Evolutionary conservation across 108 stramenopile genomes (phyloP).

Genomic region (Aurantiochytrium sp.): DNA sequence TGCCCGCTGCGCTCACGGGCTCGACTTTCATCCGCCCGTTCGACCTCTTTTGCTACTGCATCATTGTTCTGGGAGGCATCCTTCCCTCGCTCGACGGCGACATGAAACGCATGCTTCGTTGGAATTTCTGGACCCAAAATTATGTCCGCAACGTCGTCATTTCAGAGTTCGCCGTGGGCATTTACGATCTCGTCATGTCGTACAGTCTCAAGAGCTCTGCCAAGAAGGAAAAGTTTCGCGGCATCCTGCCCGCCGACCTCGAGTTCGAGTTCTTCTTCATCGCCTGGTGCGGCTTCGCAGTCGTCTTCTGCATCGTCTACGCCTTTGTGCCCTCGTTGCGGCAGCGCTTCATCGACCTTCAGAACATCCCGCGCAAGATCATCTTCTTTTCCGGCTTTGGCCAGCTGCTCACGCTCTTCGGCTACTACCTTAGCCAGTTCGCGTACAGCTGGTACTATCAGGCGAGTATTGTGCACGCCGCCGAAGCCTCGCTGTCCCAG

Average conservation of each 20-base stretch:
- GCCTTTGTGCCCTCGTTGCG: background rate
- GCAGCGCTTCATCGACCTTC: conserved; percentile 6
- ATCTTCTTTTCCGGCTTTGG: background rate
- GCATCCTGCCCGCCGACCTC: background rate
- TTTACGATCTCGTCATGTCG: conserved; percentile 7
- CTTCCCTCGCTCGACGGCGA: background rate
- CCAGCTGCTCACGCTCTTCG: conserved; percentile 26
- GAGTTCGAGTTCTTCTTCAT: conserved; percentile 32
- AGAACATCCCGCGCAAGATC: background rate
- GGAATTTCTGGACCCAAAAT: background rate
- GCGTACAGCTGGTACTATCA: conserved; percentile 26
- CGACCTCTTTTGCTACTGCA: background rate
- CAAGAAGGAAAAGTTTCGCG: conserved; percentile 18
- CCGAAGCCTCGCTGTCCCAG: conserved; percentile 14
- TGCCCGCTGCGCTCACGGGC: background rate
- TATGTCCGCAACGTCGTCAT: background rate
- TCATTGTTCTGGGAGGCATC: conserved; percentile 19
- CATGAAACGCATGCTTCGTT: background rate
- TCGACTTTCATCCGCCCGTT: conserved; percentile 22
- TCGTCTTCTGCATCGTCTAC: background rate
- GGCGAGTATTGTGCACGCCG: conserved; percentile 33
- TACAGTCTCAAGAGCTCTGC: conserved; percentile 8
- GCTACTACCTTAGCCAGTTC: conserved; percentile 25
- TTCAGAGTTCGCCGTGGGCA: background rate
- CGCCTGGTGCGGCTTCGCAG: conserved; percentile 20